Percentiles rank a stretch among this genome's conserved stretches.
These are phyloP conservation scores for Carpinus fangiana DNA, from an alignment of 306 rosid species.

Conservation along the genomic window DNA sequence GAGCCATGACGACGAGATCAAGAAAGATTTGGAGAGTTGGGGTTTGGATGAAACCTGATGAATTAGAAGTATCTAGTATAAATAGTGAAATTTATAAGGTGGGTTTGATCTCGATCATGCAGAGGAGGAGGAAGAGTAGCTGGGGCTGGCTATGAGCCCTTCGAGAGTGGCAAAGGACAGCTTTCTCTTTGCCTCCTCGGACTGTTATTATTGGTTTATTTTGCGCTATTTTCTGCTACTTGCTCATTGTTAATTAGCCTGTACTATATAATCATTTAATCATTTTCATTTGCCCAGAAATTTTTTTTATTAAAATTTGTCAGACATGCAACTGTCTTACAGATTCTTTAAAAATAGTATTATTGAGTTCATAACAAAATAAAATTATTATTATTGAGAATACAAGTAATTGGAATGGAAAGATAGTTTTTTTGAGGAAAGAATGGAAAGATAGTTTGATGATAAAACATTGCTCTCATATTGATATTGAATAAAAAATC, in stretches of 20 bases:
- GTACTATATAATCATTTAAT: no score
- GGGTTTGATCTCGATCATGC: conserved; percentile 15
- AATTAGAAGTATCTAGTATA: not conserved
- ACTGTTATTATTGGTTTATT: not conserved
- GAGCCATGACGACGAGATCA: conserved; percentile 39
- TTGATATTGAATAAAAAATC: no score
- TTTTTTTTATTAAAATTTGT: no score
- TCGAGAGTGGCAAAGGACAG: conserved; percentile 49
- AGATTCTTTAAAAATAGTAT: no score
- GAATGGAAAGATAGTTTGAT: no score
- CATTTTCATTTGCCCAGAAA: no score
- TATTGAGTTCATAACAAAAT: no score
- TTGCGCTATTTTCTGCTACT: not conserved
- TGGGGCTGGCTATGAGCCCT: conserved; percentile 33
- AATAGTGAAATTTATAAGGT: conserved; percentile 10
- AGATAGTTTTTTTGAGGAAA: no score
- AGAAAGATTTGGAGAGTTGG: conserved; percentile 1
- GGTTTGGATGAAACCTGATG: not conserved
- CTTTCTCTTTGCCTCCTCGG: conserved; percentile 32
- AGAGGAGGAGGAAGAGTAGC: not conserved
- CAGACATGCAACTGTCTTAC: no score
- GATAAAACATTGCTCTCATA: no score
- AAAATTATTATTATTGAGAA: no score
- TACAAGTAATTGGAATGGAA: no score
- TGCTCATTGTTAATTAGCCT: not conserved